Evolutionary conservation across 805 yeast genomes (phyloP).

Genomic region (Vanderwaltozyma yarrowii): DNA sequence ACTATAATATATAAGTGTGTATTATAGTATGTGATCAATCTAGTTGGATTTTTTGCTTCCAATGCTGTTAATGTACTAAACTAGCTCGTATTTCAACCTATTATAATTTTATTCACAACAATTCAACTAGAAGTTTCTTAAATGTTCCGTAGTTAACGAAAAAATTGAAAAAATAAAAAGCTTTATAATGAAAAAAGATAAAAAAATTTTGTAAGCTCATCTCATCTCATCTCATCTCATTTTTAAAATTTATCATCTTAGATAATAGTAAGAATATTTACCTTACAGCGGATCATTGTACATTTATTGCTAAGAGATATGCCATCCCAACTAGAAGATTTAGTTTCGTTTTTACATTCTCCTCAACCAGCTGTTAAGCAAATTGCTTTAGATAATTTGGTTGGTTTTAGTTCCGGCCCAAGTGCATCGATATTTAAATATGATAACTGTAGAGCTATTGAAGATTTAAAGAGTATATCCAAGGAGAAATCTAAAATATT

Average conservation of each 20-base stretch:
- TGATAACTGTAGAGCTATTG: conserved; percentile 59
- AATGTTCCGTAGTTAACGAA: too few relatives aligned
- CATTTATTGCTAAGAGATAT: conserved; percentile 21
- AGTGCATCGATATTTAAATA: conserved; percentile 56
- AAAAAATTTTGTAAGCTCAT: conserved; percentile 1
- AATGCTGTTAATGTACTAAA: too few relatives aligned
- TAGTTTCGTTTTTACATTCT: conserved; percentile 74
- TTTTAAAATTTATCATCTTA: background rate
- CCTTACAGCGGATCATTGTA: too few relatives aligned
- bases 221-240: conserved; percentile 5
- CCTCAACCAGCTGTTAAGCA: conserved; percentile 71
- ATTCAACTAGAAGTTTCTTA: too few relatives aligned
- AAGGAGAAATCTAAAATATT: conserved; percentile 43
- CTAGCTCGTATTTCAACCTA: too few relatives aligned
- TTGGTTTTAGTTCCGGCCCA: conserved; percentile 69
- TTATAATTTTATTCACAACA: too few relatives aligned
- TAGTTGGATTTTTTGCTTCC: too few relatives aligned
- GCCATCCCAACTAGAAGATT: conserved; percentile 46
- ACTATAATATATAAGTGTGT: too few relatives aligned
- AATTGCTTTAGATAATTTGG: conserved; percentile 75
- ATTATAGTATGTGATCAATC: too few relatives aligned
- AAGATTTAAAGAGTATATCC: conserved; percentile 56
- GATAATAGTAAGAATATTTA: too few relatives aligned
- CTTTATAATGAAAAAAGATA: background rate
- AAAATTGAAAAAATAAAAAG: too few relatives aligned